phyloP scores from a whole-genome alignment of 805 yeast genomes.

The Starmera amethionina region DNA sequence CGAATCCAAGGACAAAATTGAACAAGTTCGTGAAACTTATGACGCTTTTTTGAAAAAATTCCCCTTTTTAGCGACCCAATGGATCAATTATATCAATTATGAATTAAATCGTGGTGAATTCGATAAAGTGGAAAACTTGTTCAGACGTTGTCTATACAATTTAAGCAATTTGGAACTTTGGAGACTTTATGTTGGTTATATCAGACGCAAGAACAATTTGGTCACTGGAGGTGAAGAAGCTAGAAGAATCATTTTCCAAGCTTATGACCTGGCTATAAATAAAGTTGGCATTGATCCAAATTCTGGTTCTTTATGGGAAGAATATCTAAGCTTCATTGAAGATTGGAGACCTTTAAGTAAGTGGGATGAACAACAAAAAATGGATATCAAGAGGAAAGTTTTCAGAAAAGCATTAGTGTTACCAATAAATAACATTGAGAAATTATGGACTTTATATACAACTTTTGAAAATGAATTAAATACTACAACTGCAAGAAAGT shows the following conservation, averaged over 20 bases:
- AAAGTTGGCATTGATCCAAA: conserved; percentile 72
- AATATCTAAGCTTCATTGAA: conserved; percentile 69
- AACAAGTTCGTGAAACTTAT: conserved; percentile 47
- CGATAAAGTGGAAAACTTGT: conserved; percentile 53
- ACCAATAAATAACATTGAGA: conserved; percentile 72
- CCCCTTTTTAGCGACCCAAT: conserved; percentile 60
- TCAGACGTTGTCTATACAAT: conserved; percentile 51
- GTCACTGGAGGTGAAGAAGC: conserved; percentile 80
- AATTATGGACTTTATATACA: conserved; percentile 72
- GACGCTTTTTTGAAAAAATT: conserved; percentile 54
- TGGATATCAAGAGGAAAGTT: conserved; percentile 64
- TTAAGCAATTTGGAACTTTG: conserved; percentile 63
- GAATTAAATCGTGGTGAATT: conserved; percentile 59
- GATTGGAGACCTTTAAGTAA: conserved; percentile 69
- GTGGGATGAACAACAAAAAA: conserved; percentile 80
- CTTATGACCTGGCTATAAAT: conserved; percentile 73
- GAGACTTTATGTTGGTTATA: conserved; percentile 68
- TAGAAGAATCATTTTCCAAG: conserved; percentile 60
- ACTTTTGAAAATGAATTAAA: conserved; percentile 75
- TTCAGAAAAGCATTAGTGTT: conserved; percentile 60
- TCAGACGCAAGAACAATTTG: conserved; percentile 55
- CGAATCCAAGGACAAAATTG: conserved; percentile 46
- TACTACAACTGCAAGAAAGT: conserved; percentile 71
- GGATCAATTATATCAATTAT: conserved; percentile 63
- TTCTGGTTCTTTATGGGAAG: conserved; percentile 68